Conservation (phyloP, 371 early-diverging fungal species). For the Fennellomyces sp. region DNA sequence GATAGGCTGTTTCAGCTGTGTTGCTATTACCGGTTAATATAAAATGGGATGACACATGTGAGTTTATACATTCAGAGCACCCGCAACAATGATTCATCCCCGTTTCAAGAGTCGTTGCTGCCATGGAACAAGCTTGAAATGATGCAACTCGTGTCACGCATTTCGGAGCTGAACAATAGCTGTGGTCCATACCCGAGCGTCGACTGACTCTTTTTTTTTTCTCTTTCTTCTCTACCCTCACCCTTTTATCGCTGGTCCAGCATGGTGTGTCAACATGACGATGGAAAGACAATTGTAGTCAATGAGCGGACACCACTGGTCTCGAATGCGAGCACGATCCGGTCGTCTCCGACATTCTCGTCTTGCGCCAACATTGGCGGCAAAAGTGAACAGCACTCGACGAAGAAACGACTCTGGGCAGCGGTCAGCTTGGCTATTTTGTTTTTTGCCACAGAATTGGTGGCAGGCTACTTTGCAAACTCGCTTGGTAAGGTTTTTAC, state of each 20-base stretch:
- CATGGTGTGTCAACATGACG: neutral
- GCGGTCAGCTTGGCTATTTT: constrained; percentile 59
- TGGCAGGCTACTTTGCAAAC: constrained; percentile 72
- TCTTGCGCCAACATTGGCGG: constrained; percentile 30
- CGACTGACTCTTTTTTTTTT: neutral
- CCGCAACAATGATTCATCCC: too few relatives aligned
- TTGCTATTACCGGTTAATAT: too few relatives aligned
- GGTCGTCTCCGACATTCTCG: constrained; percentile 15
- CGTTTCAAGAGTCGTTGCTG: too few relatives aligned
- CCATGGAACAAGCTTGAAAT: too few relatives aligned
- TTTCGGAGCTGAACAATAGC: too few relatives aligned
- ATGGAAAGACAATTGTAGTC: neutral
- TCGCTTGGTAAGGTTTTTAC: constrained; percentile 41
- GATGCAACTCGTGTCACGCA: too few relatives aligned
- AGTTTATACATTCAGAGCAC: too few relatives aligned
- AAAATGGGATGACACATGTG: too few relatives aligned
- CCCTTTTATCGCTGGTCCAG: neutral
- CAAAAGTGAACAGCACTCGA: constrained; percentile 24
- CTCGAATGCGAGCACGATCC: neutral
- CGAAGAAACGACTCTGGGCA: constrained; percentile 50
- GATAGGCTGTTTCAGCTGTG: too few relatives aligned
- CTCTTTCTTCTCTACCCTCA: neutral
- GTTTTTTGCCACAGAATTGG: constrained; percentile 73
- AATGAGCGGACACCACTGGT: constrained; percentile 7
- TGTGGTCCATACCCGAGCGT: too few relatives aligned